These are phyloP conservation scores for Lactarius hengduanensis DNA, from an alignment of 768 basidiomycete genomes.

Conservation along the genomic window DNA sequence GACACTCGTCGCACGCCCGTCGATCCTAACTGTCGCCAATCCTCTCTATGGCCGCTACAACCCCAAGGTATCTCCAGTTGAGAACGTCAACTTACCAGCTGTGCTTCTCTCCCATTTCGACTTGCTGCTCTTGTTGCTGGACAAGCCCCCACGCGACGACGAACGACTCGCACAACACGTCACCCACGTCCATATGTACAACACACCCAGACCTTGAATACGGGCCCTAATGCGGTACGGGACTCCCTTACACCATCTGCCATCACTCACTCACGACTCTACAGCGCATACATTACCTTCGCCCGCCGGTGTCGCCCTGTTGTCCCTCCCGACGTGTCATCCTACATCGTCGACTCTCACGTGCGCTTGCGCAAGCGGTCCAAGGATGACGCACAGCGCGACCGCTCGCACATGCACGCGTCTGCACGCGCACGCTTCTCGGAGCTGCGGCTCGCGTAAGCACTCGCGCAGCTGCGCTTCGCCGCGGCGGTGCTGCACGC, in stretches of 20 bases:
- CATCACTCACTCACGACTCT: constrained; percentile 4
- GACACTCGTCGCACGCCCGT: constrained; percentile 95
- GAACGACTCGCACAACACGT: constrained; percentile 96
- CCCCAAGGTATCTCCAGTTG: constrained; percentile 96
- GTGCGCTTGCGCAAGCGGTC: constrained; percentile 91
- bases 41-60: constrained; percentile 98
- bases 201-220: constrained; percentile 81
- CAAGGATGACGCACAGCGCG: constrained; percentile 84
- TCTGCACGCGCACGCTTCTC: constrained; percentile 92
- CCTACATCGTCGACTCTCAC: constrained; percentile 92
- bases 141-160: constrained; percentile 93
- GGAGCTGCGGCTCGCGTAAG: constrained; percentile 93
- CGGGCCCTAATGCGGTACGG: constrained; percentile 83
- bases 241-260: neutral
- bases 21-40: constrained; percentile 97
- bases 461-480: constrained; percentile 88
- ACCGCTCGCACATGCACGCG: constrained; percentile 93
- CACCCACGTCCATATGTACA: constrained; percentile 97
- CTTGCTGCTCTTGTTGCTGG: constrained; percentile 92
- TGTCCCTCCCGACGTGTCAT: constrained; percentile 84
- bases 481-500: constrained; percentile 73
- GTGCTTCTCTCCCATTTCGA: constrained; percentile 96
- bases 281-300: constrained; percentile 90
- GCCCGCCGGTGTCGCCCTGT: constrained; percentile 86
- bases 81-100: constrained; percentile 98